Base-by-base conservation (phyloP, 2,329 filamentous ascomycete species). In the Pleurostoma richardsiae region DNA sequence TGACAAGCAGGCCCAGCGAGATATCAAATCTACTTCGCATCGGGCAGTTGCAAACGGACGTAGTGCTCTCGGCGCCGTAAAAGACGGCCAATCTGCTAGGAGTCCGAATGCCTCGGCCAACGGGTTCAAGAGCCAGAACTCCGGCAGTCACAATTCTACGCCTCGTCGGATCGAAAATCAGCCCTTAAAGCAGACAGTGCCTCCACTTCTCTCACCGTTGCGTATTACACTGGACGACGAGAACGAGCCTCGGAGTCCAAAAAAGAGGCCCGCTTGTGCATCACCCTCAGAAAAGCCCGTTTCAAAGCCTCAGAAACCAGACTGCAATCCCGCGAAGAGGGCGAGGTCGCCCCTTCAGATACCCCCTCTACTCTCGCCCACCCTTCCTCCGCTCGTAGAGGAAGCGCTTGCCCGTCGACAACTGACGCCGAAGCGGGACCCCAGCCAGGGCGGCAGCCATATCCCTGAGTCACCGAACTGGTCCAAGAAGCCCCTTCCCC, bases 331-430 rank as follows among this genome's bases (percentile, higher is more conserved):
- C 1, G 55, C 55, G 3, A 76, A 68, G 54, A 74, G 67, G 50
- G 60, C 66, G 26, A 70, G 58, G 43, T 58, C 64, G 1, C 58
- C 66, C 0, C 31, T 60, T 6, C 64, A 63, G 41, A 59, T 81
- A 29, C 79, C 77, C 1, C 64, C 71, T 0, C 63, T 82, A 5
- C 64, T 82, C 8, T 82, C 79, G 1, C 79, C 79, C 0, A 82
- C 77, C 0, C 59, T 82, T 5, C 79, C 79, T 1, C 65, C 74
- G 0, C 58, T 72, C 19, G 62, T 82, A 0, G 75, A 81, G 50
- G 72, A 69, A 47, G 70, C 72, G 30, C 60, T 76, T 11, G 65
- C 63, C 11, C 66, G 60, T 30, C 38, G 62, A n/a, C 64, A 66
- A 47, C 66, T 60, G 43, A 60, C 55, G 26, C 51, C 57, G 5